phyloP scores from a whole-genome alignment of 305 asterid species.

The Solanum hybrid region DNA sequence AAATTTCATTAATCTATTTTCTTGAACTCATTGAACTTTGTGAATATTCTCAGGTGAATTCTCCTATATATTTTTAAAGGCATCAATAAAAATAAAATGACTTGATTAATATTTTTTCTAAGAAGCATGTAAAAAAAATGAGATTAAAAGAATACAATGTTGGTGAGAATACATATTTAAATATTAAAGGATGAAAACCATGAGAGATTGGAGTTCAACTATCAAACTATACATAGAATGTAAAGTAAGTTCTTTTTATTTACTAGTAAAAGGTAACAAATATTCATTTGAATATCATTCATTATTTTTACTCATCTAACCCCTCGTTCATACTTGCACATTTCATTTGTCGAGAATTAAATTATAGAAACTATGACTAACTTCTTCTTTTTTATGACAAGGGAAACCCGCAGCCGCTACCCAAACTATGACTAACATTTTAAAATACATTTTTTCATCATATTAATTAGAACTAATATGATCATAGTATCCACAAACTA shows the following conservation, averaged over 20 bases:
- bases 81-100: neutral
- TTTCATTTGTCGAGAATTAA: neutral
- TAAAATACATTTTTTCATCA: neutral
- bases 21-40: neutral
- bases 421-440: neutral
- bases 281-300: neutral
- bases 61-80: neutral
- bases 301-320: neutral
- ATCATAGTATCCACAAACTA: neutral
- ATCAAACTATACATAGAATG: neutral
- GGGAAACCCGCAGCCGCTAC: accelerated
- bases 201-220: neutral
- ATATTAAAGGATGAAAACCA: neutral
- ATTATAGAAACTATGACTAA: neutral
- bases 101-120: neutral
- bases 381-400: no score
- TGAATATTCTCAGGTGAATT: neutral
- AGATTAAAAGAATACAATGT: neutral
- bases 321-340: neutral
- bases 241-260: neutral
- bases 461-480: no score
- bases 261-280: neutral
- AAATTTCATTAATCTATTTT: neutral
- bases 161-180: neutral
- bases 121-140: neutral